phyloP scores from a whole-genome alignment of 768 basidiomycete species.

The Boletus eberwhitei region DNA sequence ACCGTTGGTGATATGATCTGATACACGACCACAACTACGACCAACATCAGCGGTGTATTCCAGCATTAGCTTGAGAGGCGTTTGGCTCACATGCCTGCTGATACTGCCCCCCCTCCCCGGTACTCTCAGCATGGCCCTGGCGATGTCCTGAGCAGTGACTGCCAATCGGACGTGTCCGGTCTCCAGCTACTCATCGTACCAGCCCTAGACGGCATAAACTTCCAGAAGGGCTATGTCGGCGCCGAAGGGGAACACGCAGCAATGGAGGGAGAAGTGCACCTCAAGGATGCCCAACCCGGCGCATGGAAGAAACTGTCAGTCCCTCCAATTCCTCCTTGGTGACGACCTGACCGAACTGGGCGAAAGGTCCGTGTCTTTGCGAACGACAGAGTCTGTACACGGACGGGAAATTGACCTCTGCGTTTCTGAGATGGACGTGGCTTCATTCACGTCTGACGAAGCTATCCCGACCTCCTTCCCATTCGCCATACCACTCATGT shows the following conservation, averaged over 20 bases:
- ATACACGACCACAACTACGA: neutral
- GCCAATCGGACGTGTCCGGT: slow-evolving; percentile 17
- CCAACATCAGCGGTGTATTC: neutral
- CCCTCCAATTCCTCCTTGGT: slow-evolving; percentile 10
- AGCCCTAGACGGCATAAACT: slow-evolving; percentile 63
- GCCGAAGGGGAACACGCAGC: slow-evolving; percentile 80
- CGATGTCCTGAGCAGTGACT: slow-evolving; percentile 19
- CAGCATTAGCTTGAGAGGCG: neutral
- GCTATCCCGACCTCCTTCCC: slow-evolving; percentile 60
- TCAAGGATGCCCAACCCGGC: slow-evolving; percentile 62
- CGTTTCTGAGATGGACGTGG: slow-evolving; percentile 53
- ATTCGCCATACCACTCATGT: slow-evolving; percentile 77
- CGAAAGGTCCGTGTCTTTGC: slow-evolving; percentile 59
- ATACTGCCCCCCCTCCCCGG: slow-evolving; percentile 53
- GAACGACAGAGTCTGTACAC: slow-evolving; percentile 63
- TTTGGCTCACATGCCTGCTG: slow-evolving; percentile 30
- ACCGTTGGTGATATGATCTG: neutral
- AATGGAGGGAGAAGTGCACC: slow-evolving; percentile 83
- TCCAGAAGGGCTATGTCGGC: slow-evolving; percentile 84
- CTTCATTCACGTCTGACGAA: slow-evolving; percentile 39
- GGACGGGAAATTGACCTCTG: slow-evolving; percentile 65
- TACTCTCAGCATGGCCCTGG: slow-evolving; percentile 51
- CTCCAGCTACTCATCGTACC: slow-evolving; percentile 78
- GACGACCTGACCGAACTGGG: slow-evolving; percentile 11
- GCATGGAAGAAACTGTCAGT: slow-evolving; percentile 73